Conservation (phyloP, 768 basidiomycete species). For the Chlorophyllum brunneum region DNA sequence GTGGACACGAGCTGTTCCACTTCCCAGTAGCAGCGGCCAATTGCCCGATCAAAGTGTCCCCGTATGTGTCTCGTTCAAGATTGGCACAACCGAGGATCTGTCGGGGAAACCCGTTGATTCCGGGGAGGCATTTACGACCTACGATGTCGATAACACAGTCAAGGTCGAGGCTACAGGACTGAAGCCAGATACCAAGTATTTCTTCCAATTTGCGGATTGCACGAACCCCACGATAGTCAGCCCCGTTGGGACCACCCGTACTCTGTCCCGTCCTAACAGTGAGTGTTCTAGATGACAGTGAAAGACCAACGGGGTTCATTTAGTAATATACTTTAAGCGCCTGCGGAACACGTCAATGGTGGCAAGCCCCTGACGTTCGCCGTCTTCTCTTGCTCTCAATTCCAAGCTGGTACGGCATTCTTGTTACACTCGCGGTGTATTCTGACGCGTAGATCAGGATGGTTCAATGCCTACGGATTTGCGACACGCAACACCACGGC, state of each 20-base stretch:
- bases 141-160: conserved; percentile 58
- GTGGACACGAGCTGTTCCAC: conserved; percentile 52
- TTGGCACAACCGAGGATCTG: conserved; percentile 33
- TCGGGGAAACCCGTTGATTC: conserved; percentile 35
- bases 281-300: conserved; percentile 16
- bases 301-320: conserved; percentile 15
- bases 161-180: conserved; percentile 55
- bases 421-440: not conserved
- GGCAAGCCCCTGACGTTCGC: conserved; percentile 49
- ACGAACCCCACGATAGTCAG: conserved; percentile 39
- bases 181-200: conserved; percentile 49
- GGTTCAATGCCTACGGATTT: conserved; percentile 59
- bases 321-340: conserved; percentile 32
- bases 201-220: conserved; percentile 53
- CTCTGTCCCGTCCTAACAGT: conserved; percentile 45
- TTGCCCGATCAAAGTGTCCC: conserved; percentile 47
- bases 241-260: conserved; percentile 49
- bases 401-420: conserved; percentile 36
- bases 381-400: conserved; percentile 57
- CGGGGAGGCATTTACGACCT: conserved; percentile 49
- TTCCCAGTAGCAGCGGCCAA: conserved; percentile 22
- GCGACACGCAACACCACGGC: conserved; percentile 49
- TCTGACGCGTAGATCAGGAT: conserved; percentile 29
- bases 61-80: conserved; percentile 46
- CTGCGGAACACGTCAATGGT: conserved; percentile 42